Evolutionary conservation across 2,329 filamentous ascomycete genomes (phyloP), one percentile per base, ranked within the genome.

Genomic region (Paraphoma chrysanthemicola): DNA sequence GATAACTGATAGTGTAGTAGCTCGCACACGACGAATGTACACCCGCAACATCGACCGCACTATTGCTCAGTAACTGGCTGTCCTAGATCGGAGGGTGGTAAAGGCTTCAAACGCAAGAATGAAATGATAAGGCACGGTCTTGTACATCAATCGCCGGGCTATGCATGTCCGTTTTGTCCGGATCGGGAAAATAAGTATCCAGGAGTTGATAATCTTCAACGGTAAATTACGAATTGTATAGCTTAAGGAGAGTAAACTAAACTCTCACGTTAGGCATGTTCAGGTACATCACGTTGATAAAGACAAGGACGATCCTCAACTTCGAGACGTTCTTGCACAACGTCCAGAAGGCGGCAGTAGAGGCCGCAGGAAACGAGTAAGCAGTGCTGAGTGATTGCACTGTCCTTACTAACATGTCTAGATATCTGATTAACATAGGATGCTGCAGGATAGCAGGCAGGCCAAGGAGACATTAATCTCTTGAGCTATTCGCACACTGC

Each of bases 161-260:
- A 98, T 70, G 88, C 96, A 30, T 99, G 95, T 75, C 95, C 95
- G 0, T 98, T 97, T 73, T 99, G 95, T 75, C 91, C 92, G 1
- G 93, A 97, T 70, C 85, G 93, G 63, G 93, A 97, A 74, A 94
- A 97, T 76, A 93, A 90, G 73, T 98, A 98, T 75, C 95, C 95
- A 6, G 85, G 95, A 66, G 95, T 94, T 33, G 95, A 99, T 76
- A 98, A 98, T 81, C 80, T 99, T 53, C 94, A 97, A 81, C 88
- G 94, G 92, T 96, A 82, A 63, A 85, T 74, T 4, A n/a, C 3
- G 23, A 42, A 16, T 30, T 14, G 29, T 10, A 7, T 29, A 28
- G 52, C 43, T 44, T 17, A 28, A 9, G 18, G n/a, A 38, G 33
- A n/a, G 10, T n/a, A n/a, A 3, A n/a, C 33, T 38, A 38, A 38